Conservation (phyloP, 2,329 filamentous ascomycete species). For the Herpotrichia juniperi region DNA sequence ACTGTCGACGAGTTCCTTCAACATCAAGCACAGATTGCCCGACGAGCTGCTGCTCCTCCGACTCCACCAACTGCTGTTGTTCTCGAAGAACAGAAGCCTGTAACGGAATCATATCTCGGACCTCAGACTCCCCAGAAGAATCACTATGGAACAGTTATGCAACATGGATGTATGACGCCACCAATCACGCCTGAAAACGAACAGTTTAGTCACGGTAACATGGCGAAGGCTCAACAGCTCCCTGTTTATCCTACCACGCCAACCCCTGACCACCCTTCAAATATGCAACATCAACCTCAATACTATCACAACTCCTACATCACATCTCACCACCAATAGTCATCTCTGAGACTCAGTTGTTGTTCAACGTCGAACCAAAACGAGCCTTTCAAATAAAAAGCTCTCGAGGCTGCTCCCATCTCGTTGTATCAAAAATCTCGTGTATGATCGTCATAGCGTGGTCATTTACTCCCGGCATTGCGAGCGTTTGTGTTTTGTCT, state of each 20-base stretch:
- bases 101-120: conserved; percentile 57
- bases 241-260: conserved; percentile 45
- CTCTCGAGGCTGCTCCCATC: conserved; percentile 8
- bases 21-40: conserved; percentile 60
- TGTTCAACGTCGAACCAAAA: conserved; percentile 23
- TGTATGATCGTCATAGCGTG: conserved; percentile 50
- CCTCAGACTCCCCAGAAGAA: conserved; percentile 83
- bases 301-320: conserved; percentile 45
- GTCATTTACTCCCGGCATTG: conserved; percentile 42
- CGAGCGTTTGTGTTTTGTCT: conserved; percentile 41
- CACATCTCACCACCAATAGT: conserved; percentile 43
- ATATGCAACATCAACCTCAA: conserved; percentile 37
- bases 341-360: conserved; percentile 17
- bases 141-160: conserved; percentile 66
- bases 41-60: conserved; percentile 52
- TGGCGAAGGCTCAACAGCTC: conserved; percentile 35
- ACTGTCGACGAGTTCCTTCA: conserved; percentile 71
- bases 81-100: conserved; percentile 54
- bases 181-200: conserved; percentile 79
- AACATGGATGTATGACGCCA: conserved; percentile 80
- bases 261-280: conserved; percentile 38
- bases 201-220: conserved; percentile 36
- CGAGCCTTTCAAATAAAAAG: conserved; percentile 10
- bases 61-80: conserved; percentile 66
- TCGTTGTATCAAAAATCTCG: conserved; percentile 42